Evolutionary conservation across 129 eudicot genomes (phyloP), one percentile per base, ranked within the genome.

Genomic region (Calendula officinalis): DNA sequence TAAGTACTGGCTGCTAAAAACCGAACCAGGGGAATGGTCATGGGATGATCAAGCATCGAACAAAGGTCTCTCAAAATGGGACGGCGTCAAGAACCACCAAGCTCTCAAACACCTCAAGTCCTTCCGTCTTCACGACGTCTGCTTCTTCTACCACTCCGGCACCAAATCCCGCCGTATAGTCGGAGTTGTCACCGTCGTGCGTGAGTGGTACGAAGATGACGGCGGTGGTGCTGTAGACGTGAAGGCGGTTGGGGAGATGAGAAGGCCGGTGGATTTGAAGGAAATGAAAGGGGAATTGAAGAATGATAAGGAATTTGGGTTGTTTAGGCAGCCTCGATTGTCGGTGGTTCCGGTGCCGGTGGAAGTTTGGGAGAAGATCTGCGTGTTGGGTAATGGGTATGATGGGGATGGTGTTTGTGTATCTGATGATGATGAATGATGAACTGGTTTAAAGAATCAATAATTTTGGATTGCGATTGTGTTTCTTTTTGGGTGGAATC

Each of bases 71-170:
- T 83, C 96, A 10, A 88, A 83, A 27, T 92, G 98, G 96, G 98
- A 92, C 79, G 98, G 98, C 10, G 96, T 92, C 50, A 92, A 88
- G 71, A 92, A 88, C 91, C 88, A 83, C 71, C 96, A 83, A 78
- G 99, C 99, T 15, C 84, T 81, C 33, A 83, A 85, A 41, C 14
- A 88, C 14, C 73, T 88, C 60, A 88, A 85, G 67, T 71, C 95
- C 48, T 69, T 76, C 78, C 66, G 59, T 5, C 42, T 65, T 0
- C 75, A 82, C 5, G 95, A 88, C 64, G 80, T 83, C 56, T 92
- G 96, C 48, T 88, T 92, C 75, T 92, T 92, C 86, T 92, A 92
- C 78, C 96, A 92, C 50, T 92, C 96, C 9, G 96, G 99, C 3
- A 13, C 82, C 37, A 88, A 79, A 27, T 55, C 69, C 48, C 95